Base-by-base conservation (phyloP, 2,329 filamentous ascomycete genomes). In the Fusarium sp. region DNA sequence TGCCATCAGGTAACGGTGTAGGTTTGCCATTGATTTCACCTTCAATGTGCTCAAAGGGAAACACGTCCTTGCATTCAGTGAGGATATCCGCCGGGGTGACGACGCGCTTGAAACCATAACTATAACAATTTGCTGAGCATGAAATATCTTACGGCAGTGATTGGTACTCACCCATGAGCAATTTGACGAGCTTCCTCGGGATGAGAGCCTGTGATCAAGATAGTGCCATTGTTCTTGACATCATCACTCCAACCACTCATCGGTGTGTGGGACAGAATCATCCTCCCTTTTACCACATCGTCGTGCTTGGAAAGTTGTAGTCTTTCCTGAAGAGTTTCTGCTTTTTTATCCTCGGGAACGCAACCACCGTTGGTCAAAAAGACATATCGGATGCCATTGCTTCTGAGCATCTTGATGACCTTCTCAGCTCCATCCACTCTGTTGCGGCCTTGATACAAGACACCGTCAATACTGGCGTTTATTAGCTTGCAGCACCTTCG, bases 341-440 rank as follows among this genome's bases (percentile, higher is more conserved):
- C 79, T 61, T 82, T 82, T 44, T 75, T 78, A 20, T 77, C 70
- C 81, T 98, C 95, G 69, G 90, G 89, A 78, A 92, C 94, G 63
- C 96, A 96, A 44, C 96, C 96, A 74, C 96, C 96, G 81, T 99
- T 99, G 64, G 96, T 99, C 69, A 99, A 86, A 37, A 99, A 89
- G 76, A 99, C 95, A 83, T 97, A 98, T 15, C 95, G 95, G 48
- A 98, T 93, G 49, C 88, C 86, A 77, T 94, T 87, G 49, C 87
- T 82, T 74, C 94, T 90, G 23, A 98, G 90, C 76, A 90, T 91
- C 33, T 85, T 83, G 23, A 99, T 87, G 17, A 94, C 88, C 76
- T 93, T 87, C 3, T 89, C 85, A 3, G 96, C 95, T 35, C 93
- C 92, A 3, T 93, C 92, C 49, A 98, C 90, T 6, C 93, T 90